phyloP scores from a whole-genome alignment of 768 basidiomycete species.

The Agrocybe chaxingu region DNA sequence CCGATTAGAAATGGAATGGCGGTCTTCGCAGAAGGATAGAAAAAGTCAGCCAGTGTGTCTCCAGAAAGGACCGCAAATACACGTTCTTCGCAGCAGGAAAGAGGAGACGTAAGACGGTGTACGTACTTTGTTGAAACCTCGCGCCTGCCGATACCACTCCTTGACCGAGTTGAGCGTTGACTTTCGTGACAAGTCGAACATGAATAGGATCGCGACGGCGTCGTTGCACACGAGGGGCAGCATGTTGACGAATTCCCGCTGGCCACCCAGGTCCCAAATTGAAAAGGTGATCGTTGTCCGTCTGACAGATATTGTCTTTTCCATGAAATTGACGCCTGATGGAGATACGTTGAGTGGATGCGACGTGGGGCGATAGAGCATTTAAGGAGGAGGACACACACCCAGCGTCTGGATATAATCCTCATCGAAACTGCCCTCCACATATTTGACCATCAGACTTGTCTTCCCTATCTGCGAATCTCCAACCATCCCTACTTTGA shows the following conservation, averaged over 20 bases:
- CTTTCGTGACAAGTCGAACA: constrained; percentile 98
- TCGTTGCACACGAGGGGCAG: constrained; percentile 97
- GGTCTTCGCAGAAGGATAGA: constrained; percentile 49
- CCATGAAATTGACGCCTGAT: constrained; percentile 97
- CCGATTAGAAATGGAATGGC: constrained; percentile 98
- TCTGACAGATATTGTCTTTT: constrained; percentile 98
- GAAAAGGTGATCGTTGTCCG: constrained; percentile 99
- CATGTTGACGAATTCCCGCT: constrained; percentile 99
- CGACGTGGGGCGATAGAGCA: too few species aligned
- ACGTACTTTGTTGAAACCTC: constrained; percentile 96
- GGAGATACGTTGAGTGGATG: constrained; percentile 6
- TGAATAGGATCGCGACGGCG: constrained; percentile 99
- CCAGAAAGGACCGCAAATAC: too few species aligned
- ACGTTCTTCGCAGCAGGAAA: too few species aligned
- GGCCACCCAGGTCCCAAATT: constrained; percentile 97
- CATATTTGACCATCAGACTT: constrained; percentile 99
- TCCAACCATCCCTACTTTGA: constrained; percentile 99
- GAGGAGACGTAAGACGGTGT: background rate
- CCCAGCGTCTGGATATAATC: constrained; percentile 99
- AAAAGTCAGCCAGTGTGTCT: too few species aligned
- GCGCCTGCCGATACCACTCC: constrained; percentile 99
- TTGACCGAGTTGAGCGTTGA: constrained; percentile 98
- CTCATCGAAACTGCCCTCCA: constrained; percentile 97
- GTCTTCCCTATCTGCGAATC: constrained; percentile 99
- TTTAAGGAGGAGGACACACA: constrained; percentile 28